phyloP scores from a whole-genome alignment of 1,139 yeast genomes.

The Blastobotrys ciferrii region DNA sequence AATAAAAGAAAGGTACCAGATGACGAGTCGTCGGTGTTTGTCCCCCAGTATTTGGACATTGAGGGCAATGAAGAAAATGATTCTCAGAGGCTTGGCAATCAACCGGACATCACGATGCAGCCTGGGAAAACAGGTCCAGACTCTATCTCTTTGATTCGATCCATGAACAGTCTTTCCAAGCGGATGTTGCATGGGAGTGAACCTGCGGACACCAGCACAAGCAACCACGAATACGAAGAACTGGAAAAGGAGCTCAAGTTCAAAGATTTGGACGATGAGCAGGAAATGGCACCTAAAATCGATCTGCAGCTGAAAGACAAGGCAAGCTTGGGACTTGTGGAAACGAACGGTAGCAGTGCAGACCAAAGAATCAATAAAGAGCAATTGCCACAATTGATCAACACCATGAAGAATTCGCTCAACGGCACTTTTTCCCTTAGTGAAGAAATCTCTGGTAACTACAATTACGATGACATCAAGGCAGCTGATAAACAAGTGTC shows the following conservation, averaged over 20 bases:
- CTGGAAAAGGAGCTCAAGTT: constrained; percentile 54
- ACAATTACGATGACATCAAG: constrained; percentile 21
- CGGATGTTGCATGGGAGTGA: constrained; percentile 67
- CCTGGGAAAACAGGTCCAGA: constrained; percentile 54
- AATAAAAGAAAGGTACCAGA: constrained; percentile 46
- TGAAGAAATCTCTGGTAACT: constrained; percentile 20
- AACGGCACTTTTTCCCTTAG: constrained; percentile 24
- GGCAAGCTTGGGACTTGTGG: background rate
- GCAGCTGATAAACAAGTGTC: constrained; percentile 29
- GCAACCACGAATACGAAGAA: constrained; percentile 33
- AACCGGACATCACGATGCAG: constrained; percentile 88
- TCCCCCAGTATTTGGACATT: constrained; percentile 55
- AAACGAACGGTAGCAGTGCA: constrained; percentile 28
- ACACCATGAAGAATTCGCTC: constrained; percentile 25
- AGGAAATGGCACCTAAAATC: constrained; percentile 49
- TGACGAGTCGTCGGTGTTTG: constrained; percentile 36
- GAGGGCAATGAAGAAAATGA: constrained; percentile 81
- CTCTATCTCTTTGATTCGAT: constrained; percentile 69
- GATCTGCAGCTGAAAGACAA: constrained; percentile 47
- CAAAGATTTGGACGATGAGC: constrained; percentile 57
- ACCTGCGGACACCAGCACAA: constrained; percentile 6
- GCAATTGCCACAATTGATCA: constrained; percentile 13
- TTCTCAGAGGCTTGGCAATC: constrained; percentile 71
- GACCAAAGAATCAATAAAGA: constrained; percentile 10
- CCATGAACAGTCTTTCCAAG: constrained; percentile 85